Evolutionary conservation across 2,329 filamentous ascomycete genomes (phyloP).

Genomic region (Arthrobotrys musiformis): DNA sequence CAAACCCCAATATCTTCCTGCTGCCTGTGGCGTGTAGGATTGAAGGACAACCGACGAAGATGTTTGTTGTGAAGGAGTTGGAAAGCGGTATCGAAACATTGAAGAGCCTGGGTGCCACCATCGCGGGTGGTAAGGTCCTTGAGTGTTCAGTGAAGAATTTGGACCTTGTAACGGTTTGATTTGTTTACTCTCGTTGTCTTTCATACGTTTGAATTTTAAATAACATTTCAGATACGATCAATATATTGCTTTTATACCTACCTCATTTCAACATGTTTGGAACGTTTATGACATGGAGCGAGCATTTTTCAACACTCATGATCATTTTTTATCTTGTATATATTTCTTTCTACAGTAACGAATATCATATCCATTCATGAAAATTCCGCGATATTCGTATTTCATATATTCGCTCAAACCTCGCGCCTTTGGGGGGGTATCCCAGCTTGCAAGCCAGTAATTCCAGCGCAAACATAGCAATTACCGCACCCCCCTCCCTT

Average conservation of each 20-base stretch:
- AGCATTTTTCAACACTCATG: constrained; percentile 12
- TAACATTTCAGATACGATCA: no score
- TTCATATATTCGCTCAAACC: not conserved
- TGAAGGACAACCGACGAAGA: constrained; percentile 23
- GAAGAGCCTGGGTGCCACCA: not conserved
- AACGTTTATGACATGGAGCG: constrained; percentile 13
- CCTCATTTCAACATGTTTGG: not conserved
- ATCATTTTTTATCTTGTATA: constrained; percentile 1
- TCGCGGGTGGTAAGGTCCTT: constrained; percentile 28
- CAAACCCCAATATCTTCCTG: not conserved
- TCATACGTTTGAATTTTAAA: not conserved
- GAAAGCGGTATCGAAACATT: constrained; percentile 17
- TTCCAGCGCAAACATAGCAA: not conserved
- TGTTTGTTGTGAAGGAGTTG: constrained; percentile 36
- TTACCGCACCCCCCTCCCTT: not conserved
- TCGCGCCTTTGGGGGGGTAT: not conserved
- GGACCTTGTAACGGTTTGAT: constrained; percentile 18
- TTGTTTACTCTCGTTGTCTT: not conserved
- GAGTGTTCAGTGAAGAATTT: constrained; percentile 49
- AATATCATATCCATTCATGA: not conserved
- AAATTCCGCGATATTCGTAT: not conserved
- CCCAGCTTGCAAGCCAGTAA: not conserved
- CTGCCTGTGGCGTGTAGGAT: constrained; percentile 38
- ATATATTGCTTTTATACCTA: not conserved
- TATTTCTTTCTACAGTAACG: not conserved